Evolutionary conservation across 179 eudicot species (phyloP), one percentile per base, ranked within the genome.

Genomic region (Corrigiola litoralis): DNA sequence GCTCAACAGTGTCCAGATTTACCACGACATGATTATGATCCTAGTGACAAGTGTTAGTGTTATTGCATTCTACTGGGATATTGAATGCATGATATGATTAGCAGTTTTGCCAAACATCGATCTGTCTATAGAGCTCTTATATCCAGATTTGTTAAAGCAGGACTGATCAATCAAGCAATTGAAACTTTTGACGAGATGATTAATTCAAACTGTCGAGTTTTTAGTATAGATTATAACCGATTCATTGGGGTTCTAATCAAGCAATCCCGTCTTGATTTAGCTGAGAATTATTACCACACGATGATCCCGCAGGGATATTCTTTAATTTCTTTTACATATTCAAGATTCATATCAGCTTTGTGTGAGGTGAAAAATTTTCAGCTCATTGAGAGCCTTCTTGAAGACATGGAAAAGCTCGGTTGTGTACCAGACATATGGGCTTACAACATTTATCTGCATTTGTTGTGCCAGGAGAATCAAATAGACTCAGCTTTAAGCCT

Each of bases 161-260:
- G 99, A 58, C 73, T 77, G 16, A 75, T 95, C 42, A 85, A 88
- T 63, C 72, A 81, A 80, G 97, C 97, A n/a, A 74, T 91, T 82
- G 81, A 85, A 36, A 80, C 84, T 67, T 95, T 91, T 67, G 91
- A 90, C 51, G 84, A 95, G 80, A 91, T 95, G 97, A 71, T 92
- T 61, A 77, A 75, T 25, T 81, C 99, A 31, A 79, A 88, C 33
- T 95, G 97, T 52, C 80, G 91, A n/a, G 85, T 88, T 21, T 90
- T 91, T 65, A 82, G 95, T 48, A 72, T 87, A 21, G 99, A 95
- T 72, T 95, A 91, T 70, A 91, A 91, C 54, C 79, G 96, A 16
- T 80, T 95, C 44, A 84, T 95, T 16, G 99, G 99, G 6, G 96
- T 95, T n/a, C 75, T 95, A 41, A 78, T 95, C 44, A 72, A 71